Evolutionary conservation across 345 rosid genomes (phyloP).

Genomic region (Combretum micranthum): DNA sequence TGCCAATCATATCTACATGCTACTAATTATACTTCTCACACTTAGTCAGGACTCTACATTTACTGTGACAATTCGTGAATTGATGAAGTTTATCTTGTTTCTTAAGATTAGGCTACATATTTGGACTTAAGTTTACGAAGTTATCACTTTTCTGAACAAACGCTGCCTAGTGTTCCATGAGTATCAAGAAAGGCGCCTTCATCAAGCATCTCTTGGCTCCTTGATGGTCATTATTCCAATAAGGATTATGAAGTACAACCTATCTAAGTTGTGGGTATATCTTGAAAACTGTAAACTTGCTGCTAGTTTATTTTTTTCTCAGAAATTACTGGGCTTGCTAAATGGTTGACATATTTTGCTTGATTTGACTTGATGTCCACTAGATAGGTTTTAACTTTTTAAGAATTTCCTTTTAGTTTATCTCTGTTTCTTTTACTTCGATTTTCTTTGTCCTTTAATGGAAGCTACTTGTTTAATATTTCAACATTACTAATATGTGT

Average conservation of each 20-base stretch:
- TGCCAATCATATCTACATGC: conserved; percentile 92
- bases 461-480: too few species aligned
- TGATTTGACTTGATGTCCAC: too few species aligned
- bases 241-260: conserved; percentile 95
- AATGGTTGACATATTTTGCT: too few species aligned
- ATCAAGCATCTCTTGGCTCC: conserved; percentile 94
- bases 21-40: conserved; percentile 90
- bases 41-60: conserved; percentile 98
- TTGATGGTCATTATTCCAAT: conserved; percentile 79
- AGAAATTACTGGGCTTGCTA: not conserved
- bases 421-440: too few species aligned
- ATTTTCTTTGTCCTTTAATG: too few species aligned
- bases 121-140: conserved; percentile 5
- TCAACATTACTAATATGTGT: too few species aligned
- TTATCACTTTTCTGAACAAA: conserved; percentile 34
- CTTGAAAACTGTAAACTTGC: conserved; percentile 9
- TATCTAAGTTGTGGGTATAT: conserved; percentile 94
- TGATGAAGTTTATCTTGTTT: conserved; percentile 37
- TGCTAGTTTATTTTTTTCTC: not conserved
- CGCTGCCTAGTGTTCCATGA: conserved; percentile 83
- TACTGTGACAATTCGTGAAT: conserved; percentile 84
- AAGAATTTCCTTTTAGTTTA: too few species aligned
- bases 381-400: too few species aligned
- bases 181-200: conserved; percentile 96
- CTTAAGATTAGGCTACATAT: conserved; percentile 6